Evolutionary conservation across 768 basidiomycete genomes (phyloP).

Genomic region (Boletus sp.): DNA sequence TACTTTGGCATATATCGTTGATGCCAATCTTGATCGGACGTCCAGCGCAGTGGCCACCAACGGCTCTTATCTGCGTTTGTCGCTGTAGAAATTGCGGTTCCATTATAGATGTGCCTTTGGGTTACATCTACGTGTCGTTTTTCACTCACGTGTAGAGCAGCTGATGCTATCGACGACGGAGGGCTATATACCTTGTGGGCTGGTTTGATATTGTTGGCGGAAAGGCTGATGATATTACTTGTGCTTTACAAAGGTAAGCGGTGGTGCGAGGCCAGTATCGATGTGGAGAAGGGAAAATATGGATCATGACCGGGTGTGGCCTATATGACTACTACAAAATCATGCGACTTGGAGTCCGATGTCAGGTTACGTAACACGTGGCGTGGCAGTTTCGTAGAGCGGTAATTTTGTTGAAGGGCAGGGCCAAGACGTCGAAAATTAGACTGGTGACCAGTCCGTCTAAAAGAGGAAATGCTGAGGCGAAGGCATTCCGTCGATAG

Average conservation of each 20-base stretch:
- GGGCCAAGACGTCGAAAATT: no score
- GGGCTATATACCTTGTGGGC: slow-evolving; percentile 73
- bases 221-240: slow-evolving; percentile 55
- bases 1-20: slow-evolving; percentile 83
- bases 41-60: slow-evolving; percentile 78
- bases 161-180: slow-evolving; percentile 77
- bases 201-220: slow-evolving; percentile 52
- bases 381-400: no score
- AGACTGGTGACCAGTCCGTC: no score
- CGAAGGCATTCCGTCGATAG: no score
- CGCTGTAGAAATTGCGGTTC: slow-evolving; percentile 72
- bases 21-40: slow-evolving; percentile 80
- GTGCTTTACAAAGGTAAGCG: slow-evolving; percentile 57
- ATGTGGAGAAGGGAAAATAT: slow-evolving; percentile 34
- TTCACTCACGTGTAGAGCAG: slow-evolving; percentile 32
- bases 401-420: no score
- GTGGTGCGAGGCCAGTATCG: slow-evolving; percentile 58
- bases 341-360: no score
- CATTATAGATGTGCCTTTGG: slow-evolving; percentile 48
- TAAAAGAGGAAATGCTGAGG: no score
- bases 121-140: background rate
- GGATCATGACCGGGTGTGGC: background rate
- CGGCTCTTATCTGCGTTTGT: slow-evolving; percentile 63
- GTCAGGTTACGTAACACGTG: no score
- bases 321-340: background rate